These are phyloP conservation scores for Coniosporium apollinis DNA, from an alignment of 495 filamentous ascomycete genomes.

Conservation along the genomic window DNA sequence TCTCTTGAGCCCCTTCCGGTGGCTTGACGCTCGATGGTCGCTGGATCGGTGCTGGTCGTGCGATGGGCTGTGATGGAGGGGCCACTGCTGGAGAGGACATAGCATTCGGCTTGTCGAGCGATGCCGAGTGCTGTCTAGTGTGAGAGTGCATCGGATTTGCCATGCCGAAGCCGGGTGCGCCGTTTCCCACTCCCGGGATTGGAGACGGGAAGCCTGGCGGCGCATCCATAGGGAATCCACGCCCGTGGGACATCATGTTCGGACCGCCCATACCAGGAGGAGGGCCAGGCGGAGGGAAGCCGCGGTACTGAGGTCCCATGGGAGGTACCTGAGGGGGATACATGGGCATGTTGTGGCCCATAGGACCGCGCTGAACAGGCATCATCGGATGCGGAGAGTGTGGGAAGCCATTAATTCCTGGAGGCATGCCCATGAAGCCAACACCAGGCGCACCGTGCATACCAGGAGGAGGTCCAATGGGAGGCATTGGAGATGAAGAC, in stretches of 20 bases:
- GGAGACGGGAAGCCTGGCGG: constrained; percentile 38
- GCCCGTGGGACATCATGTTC: constrained; percentile 40
- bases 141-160: constrained; percentile 30
- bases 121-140: constrained; percentile 44
- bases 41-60: constrained; percentile 73
- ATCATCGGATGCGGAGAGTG: constrained; percentile 16
- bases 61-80: constrained; percentile 48
- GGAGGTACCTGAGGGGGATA: constrained; percentile 25
- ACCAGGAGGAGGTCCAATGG: constrained; percentile 31
- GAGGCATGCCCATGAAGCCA: constrained; percentile 25
- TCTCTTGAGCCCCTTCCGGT: constrained; percentile 30
- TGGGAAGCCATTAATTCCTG: constrained; percentile 20
- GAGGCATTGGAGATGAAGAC: constrained; percentile 32
- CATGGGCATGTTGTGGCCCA: constrained; percentile 13
- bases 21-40: constrained; percentile 66
- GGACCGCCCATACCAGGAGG: constrained; percentile 35
- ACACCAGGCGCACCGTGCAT: constrained; percentile 34
- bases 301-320: constrained; percentile 29
- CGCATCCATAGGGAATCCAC: constrained; percentile 44
- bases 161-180: constrained; percentile 16
- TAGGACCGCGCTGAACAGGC: constrained; percentile 15
- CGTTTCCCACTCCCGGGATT: constrained; percentile 8
- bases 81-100: constrained; percentile 3
- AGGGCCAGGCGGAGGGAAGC: constrained; percentile 30
- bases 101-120: constrained; percentile 32